Base-by-base conservation (phyloP, 2,329 filamentous ascomycete species). In the Monosporascus sp. region DNA sequence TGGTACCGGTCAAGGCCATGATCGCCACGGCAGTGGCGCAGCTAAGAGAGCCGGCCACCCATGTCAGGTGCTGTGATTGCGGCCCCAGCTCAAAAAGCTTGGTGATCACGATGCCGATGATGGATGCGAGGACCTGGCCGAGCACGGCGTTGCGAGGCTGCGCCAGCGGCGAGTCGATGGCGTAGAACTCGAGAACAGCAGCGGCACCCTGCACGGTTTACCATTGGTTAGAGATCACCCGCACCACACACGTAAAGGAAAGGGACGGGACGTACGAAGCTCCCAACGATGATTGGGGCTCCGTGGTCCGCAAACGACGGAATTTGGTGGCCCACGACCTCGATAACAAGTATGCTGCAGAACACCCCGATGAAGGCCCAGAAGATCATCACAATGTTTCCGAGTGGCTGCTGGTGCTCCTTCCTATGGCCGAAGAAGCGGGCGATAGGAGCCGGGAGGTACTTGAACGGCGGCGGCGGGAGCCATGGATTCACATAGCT, bases 121-220 rank as follows among this genome's bases (percentile, higher is more conserved):
- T 38, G 11, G 82, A 77, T 1, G 85, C 77, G 43, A 90, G 67
- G 31, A 87, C 51, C 64, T 91, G 87, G n/a, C 86, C 85, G 7
- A 86, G 56, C 15, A 91, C 67, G 43, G 82, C 78, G 66, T 87
- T 89, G 24, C 88, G 83, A 1, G 88, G 88, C 63, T 91, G 88
- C 0, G 87, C 77, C 27, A 91, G 79, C 0, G 88, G 87, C 0
- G 86, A 86, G 49, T 88, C 83, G 60, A 90, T 85, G 47, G 82
- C 77, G 61, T 85, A 85, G 68, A 88, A 91, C 62, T 88, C 81
- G 38, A 91, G 78, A n/a, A 91, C 86, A 15, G 88, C 87, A 3
- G 86, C 83, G 5, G 88, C 88, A 50, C 88, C 88, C 85, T 88
- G 54, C 20, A 48, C 17, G 44, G 50, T 39, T 31, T 48, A 20